Base-by-base conservation (phyloP, 208 protist species). In the Vickermania spadyakhi region DNA sequence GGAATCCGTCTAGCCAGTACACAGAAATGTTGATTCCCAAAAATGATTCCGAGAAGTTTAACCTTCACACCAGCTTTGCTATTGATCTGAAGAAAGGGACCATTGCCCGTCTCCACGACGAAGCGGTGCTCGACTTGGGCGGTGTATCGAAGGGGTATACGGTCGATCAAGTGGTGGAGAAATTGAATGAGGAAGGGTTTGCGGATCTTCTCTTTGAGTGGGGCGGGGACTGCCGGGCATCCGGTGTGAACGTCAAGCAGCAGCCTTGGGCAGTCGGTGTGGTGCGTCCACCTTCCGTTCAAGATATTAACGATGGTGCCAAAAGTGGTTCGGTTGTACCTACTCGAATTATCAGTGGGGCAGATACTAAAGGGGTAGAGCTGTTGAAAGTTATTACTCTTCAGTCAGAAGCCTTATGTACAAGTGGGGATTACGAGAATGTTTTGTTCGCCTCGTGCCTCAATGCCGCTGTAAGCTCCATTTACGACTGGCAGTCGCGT, bases 341-440 rank as follows among this genome's bases (percentile, higher is more conserved):
- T 18, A 5, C 26, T 14, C 21, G 60, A 3, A 27, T 11, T 13
- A 51, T 55, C 28, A 13, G 49, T 28, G 53, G 27, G 11, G 53
- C 51, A 25, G 51, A 55, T n/a, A 31, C 3, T 52, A 50, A 73
- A 29, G 25, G 13, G 4, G 4, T 58, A 13, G 30, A 58, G n/a
- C 56, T 73, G 1, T 41, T 82, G 22, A 67, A 64, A 22, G 72
- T 78, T 4, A 29, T 77, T 42, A 59, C 66, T n/a, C 65, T 82
- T 13, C 36, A 68, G 42, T 58, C 69, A 56, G 76, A 82, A 52
- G 67, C 72, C 1, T 23, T 82, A 2, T 72, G 66, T 45, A 82
- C 76, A 27, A 78, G 72, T 59, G 76, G 76, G 11, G 76, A 82
- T 31, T 77, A 78, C 58, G 76, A 82, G 63, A 73, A 78, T 56